phyloP scores from a whole-genome alignment of 1,284 basidiomycete genomes.

The Pseudozyma hubeiensis region DNA sequence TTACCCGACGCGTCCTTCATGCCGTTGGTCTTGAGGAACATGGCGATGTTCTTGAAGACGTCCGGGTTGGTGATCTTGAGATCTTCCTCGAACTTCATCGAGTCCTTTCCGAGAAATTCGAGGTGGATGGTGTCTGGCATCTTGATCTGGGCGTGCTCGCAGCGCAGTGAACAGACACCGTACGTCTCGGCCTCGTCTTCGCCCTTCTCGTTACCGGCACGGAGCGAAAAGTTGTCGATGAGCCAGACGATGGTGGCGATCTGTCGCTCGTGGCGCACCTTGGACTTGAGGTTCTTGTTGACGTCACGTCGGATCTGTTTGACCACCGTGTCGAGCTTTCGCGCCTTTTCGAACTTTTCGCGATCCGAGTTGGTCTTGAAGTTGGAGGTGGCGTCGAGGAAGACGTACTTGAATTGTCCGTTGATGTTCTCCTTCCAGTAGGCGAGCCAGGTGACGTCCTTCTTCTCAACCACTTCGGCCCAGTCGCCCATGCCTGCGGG shows the following conservation, averaged over 20 bases:
- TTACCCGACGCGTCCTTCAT: constrained; percentile 70
- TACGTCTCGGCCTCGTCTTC: constrained; percentile 68
- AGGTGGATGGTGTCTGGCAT: constrained; percentile 63
- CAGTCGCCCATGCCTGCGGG: constrained; percentile 63
- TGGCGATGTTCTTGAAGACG: constrained; percentile 67
- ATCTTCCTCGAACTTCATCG: constrained; percentile 68
- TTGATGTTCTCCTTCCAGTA: constrained; percentile 68
- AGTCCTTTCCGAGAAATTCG: constrained; percentile 67
- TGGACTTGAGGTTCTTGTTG: constrained; percentile 63
- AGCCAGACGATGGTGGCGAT: constrained; percentile 68
- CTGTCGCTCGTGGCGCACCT: constrained; percentile 62
- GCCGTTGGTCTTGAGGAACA: constrained; percentile 64
- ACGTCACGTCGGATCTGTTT: constrained; percentile 62
- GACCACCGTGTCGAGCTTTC: constrained; percentile 63
- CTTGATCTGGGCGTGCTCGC: constrained; percentile 65
- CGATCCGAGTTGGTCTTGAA: constrained; percentile 68
- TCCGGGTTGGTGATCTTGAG: constrained; percentile 60
- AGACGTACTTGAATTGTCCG: constrained; percentile 67
- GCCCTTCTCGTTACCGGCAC: constrained; percentile 68
- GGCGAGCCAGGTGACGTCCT: constrained; percentile 67
- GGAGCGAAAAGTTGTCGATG: constrained; percentile 68
- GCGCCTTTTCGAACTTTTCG: constrained; percentile 68
- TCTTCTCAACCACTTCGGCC: constrained; percentile 65
- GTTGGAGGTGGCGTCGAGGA: constrained; percentile 64
- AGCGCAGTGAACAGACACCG: constrained; percentile 67